Evolutionary conservation across 495 filamentous ascomycete species (phyloP).

Genomic region (Penicillium crystallinum): DNA sequence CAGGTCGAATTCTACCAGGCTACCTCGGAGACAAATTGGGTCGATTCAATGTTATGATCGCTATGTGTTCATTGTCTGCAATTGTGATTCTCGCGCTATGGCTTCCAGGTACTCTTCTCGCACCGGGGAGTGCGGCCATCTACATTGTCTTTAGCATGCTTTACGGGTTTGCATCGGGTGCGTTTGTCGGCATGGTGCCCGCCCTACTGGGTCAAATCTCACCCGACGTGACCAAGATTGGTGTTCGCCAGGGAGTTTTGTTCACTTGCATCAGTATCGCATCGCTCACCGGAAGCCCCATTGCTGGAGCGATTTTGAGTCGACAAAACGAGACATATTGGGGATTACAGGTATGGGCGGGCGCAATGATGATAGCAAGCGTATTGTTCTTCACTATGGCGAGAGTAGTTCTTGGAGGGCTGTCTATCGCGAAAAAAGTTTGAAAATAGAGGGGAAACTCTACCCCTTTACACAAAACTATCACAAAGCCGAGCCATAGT

Average conservation of each 20-base stretch:
- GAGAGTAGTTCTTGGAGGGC: constrained; percentile 1
- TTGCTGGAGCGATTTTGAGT: constrained; percentile 46
- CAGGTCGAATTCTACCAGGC: constrained; percentile 54
- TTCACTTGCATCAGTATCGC: constrained; percentile 40
- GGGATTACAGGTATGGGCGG: constrained; percentile 13
- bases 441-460: background rate
- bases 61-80: constrained; percentile 19
- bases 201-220: constrained; percentile 26
- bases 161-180: constrained; percentile 29
- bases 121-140: constrained; percentile 13
- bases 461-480: background rate
- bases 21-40: constrained; percentile 45
- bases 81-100: constrained; percentile 25
- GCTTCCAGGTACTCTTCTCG: constrained; percentile 15
- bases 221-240: constrained; percentile 15
- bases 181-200: constrained; percentile 24
- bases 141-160: constrained; percentile 23
- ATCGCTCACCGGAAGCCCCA: constrained; percentile 55
- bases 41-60: constrained; percentile 12
- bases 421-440: constrained; percentile 1
- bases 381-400: constrained; percentile 7
- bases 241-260: constrained; percentile 13
- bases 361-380: constrained; percentile 10
- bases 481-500: background rate
- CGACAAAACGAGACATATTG: constrained; percentile 7